phyloP scores from a whole-genome alignment of 2,329 filamentous ascomycete genomes.

The Coleophoma eucalyptorum region DNA sequence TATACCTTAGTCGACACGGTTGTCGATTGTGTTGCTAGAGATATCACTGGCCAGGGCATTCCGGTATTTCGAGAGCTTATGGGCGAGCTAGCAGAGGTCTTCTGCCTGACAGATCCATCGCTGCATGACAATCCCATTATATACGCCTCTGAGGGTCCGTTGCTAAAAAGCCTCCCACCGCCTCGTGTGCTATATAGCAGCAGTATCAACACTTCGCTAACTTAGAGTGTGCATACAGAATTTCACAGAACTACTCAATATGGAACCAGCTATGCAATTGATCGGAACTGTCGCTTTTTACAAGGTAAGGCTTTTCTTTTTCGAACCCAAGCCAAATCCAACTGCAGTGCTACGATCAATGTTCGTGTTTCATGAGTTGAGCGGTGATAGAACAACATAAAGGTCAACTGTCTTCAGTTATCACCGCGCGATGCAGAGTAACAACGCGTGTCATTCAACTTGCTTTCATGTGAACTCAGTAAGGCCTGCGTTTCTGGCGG shows the following conservation, averaged over 20 bases:
- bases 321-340: no score
- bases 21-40: constrained; percentile 60
- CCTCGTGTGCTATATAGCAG: no score
- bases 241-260: constrained; percentile 73
- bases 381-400: no score
- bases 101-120: constrained; percentile 71
- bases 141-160: constrained; percentile 65
- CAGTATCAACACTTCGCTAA: no score
- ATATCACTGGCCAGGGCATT: constrained; percentile 64
- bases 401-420: no score
- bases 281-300: constrained; percentile 73
- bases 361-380: no score
- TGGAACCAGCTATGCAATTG: constrained; percentile 66
- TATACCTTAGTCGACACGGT: constrained; percentile 64
- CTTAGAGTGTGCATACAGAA: constrained; percentile 37
- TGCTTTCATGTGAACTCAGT: no score
- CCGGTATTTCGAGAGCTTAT: constrained; percentile 61
- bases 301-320: constrained; percentile 40
- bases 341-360: no score
- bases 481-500: no score
- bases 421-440: no score
- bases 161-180: no score
- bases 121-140: constrained; percentile 70
- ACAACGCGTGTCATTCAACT: no score
- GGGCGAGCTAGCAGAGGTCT: constrained; percentile 70